These are phyloP conservation scores for Antitrichia curtipendula DNA, from an alignment of 225 moss, liverwort and hornwort genomes.

Conservation along the genomic window DNA sequence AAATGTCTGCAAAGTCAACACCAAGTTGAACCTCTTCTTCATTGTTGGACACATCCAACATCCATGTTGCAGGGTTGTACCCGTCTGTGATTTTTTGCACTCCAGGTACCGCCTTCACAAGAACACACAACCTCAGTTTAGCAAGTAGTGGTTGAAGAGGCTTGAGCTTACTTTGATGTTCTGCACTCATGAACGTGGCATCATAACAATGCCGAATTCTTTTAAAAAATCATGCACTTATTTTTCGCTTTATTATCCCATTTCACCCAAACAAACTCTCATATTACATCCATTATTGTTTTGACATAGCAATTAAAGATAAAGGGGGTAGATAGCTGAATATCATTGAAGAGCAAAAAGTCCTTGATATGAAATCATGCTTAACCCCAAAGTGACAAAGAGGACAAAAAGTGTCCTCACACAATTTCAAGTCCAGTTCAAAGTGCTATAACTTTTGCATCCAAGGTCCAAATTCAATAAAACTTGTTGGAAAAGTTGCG, in stretches of 20 bases:
- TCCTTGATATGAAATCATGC: neutral
- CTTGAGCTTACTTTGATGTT: neutral
- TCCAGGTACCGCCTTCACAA: slow-evolving; percentile 29
- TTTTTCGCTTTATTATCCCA: neutral
- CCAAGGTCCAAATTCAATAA: too few species aligned
- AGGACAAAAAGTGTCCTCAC: too few species aligned
- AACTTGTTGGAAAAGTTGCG: too few species aligned
- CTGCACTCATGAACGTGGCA: neutral
- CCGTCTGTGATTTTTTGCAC: slow-evolving; percentile 20
- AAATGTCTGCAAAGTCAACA: slow-evolving; percentile 39
- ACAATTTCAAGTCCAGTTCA: too few species aligned
- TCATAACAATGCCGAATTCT: neutral
- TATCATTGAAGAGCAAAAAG: neutral
- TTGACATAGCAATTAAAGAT: neutral
- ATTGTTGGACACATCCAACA: slow-evolving; percentile 35
- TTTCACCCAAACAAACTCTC: neutral
- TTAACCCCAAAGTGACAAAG: too few species aligned
- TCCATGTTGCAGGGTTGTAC: slow-evolving; percentile 60
- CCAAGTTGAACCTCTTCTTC: slow-evolving; percentile 18
- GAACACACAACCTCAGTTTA: neutral
- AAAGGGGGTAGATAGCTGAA: neutral
- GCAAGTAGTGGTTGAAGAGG: neutral
- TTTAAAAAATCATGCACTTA: neutral
- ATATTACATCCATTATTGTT: neutral
- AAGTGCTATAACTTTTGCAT: too few species aligned